Evolutionary conservation across 2,329 filamentous ascomycete genomes (phyloP).

Genomic region (Graphium sp.): DNA sequence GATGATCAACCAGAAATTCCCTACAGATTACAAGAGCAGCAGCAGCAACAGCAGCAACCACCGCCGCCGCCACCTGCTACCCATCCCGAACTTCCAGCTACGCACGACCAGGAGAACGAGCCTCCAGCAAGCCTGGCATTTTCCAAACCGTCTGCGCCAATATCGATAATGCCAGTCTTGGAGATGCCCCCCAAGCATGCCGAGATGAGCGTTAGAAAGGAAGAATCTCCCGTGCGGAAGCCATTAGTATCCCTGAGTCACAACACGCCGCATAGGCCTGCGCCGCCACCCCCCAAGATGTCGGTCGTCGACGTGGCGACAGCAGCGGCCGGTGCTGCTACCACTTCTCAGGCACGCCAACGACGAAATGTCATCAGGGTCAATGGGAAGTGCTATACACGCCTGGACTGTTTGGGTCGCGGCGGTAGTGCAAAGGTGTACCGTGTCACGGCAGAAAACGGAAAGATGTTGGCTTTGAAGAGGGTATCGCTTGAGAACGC

Average conservation of each 20-base stretch:
- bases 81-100: slow-evolving; percentile 40
- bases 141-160: slow-evolving; percentile 28
- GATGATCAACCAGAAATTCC: slow-evolving; percentile 7
- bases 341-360: slow-evolving; percentile 54
- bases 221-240: slow-evolving; percentile 36
- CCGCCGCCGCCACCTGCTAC: slow-evolving; percentile 26
- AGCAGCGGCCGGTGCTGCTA: slow-evolving; percentile 61
- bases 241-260: slow-evolving; percentile 34
- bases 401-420: slow-evolving; percentile 78
- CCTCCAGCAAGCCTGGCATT: slow-evolving; percentile 51
- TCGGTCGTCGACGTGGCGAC: slow-evolving; percentile 87
- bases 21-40: slow-evolving; percentile 1
- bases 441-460: slow-evolving; percentile 91
- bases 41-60: neutral
- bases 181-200: slow-evolving; percentile 39
- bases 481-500: slow-evolving; percentile 80
- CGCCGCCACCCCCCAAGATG: slow-evolving; percentile 85
- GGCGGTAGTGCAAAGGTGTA: slow-evolving; percentile 93
- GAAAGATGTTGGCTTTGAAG: slow-evolving; percentile 88
- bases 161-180: slow-evolving; percentile 27
- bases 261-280: slow-evolving; percentile 62
- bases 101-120: slow-evolving; percentile 75
- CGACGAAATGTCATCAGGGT: slow-evolving; percentile 72
- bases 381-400: slow-evolving; percentile 81
- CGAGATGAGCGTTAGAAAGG: slow-evolving; percentile 19